phyloP scores from a whole-genome alignment of 148 eudicot genomes.

The Fagopyrum esculentum region DNA sequence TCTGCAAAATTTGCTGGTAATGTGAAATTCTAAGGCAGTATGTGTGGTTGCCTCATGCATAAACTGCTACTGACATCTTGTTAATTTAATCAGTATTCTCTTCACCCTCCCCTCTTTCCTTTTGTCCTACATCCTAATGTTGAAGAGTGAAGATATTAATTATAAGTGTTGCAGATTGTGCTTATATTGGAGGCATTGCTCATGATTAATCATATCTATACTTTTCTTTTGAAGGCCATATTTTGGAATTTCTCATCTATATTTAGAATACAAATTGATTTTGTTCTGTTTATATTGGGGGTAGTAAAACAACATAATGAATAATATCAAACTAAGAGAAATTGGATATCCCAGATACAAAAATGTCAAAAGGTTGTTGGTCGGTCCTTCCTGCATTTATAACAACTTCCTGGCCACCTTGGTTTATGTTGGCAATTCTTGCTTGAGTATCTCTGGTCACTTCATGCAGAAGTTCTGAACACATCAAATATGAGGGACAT shows the following conservation, averaged over 20 bases:
- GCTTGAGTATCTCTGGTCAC: neutral
- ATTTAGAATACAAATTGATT: neutral
- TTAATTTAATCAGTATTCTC: neutral
- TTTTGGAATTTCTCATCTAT: neutral
- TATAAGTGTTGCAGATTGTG: neutral
- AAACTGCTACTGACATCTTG: neutral
- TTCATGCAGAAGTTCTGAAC: no score
- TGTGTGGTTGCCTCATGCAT: neutral
- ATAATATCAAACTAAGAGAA: neutral
- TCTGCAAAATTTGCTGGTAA: slow-evolving; percentile 88
- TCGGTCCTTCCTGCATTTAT: neutral
- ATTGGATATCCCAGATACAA: no score
- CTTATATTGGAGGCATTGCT: slow-evolving; percentile 4
- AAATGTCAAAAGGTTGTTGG: neutral
- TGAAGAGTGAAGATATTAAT: neutral
- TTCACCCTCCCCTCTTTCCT: neutral
- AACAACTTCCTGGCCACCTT: neutral
- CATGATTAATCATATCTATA: neutral
- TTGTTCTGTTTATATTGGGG: neutral
- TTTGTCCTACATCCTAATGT: neutral
- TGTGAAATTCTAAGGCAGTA: slow-evolving; percentile 3
- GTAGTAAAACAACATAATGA: neutral
- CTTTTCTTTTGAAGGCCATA: neutral
- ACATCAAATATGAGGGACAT: no score
- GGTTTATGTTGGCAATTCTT: neutral